Conservation (phyloP, 2,329 filamentous ascomycete species). For the Aphanoascus verrucosus region DNA sequence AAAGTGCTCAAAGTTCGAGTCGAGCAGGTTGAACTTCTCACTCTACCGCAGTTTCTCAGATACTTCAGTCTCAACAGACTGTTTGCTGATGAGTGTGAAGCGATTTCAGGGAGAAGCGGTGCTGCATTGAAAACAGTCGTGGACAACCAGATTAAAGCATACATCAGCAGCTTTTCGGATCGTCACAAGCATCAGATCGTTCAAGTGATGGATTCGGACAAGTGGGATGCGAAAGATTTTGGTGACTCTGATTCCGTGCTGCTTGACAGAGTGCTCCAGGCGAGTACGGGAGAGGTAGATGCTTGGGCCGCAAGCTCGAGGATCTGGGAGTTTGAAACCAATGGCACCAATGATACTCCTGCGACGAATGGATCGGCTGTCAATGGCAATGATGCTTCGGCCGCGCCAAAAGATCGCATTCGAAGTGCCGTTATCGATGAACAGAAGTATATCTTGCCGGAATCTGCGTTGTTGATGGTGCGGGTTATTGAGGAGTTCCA, state of each 20-base stretch:
- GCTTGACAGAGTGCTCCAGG: conserved; percentile 45
- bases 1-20: conserved; percentile 54
- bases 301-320: conserved; percentile 43
- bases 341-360: conserved; percentile 19
- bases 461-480: conserved; percentile 71
- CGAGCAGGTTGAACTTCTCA: conserved; percentile 47
- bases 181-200: conserved; percentile 47
- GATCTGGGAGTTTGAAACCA: conserved; percentile 39
- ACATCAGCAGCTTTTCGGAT: conserved; percentile 49
- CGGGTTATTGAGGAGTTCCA: conserved; percentile 72
- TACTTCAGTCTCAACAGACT: conserved; percentile 54
- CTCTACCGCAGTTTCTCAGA: conserved; percentile 47
- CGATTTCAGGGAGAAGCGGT: conserved; percentile 52
- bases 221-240: conserved; percentile 56
- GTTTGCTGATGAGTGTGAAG: conserved; percentile 57
- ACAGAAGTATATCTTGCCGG: conserved; percentile 74
- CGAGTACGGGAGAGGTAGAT: conserved; percentile 48
- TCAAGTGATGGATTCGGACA: conserved; percentile 49
- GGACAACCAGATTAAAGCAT: conserved; percentile 53
- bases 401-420: conserved; percentile 48
- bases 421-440: conserved; percentile 69
- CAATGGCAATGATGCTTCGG: conserved; percentile 24
- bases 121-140: conserved; percentile 50
- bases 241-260: conserved; percentile 41
- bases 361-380: conserved; percentile 29